phyloP scores from a whole-genome alignment of 179 eudicot genomes.

The Amaranthus tricolor region DNA sequence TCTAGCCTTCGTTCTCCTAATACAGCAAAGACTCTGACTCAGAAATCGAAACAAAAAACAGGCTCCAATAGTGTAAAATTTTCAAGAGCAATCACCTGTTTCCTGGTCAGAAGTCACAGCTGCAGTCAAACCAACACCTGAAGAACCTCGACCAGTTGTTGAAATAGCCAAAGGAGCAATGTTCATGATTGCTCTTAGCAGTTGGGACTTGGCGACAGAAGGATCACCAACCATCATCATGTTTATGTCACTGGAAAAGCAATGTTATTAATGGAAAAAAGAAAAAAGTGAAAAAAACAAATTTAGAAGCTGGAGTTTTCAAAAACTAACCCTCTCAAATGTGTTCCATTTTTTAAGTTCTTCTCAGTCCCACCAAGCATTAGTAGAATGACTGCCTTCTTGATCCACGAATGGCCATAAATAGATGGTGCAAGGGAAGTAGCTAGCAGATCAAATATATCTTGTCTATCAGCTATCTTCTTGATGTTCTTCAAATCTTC shows the following conservation, averaged over 20 bases:
- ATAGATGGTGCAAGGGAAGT: slow-evolving; percentile 97
- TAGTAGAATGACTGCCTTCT: slow-evolving; percentile 85
- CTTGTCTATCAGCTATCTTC: slow-evolving; percentile 77
- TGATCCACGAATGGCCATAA: slow-evolving; percentile 95
- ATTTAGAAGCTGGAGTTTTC: neutral
- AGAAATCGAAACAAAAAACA: slow-evolving; percentile 4
- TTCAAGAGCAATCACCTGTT: slow-evolving; percentile 55
- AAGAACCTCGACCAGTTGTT: slow-evolving; percentile 96
- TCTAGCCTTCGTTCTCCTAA: slow-evolving; percentile 97
- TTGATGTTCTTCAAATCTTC: slow-evolving; percentile 75
- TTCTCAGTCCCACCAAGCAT: slow-evolving; percentile 98
- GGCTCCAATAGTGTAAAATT: neutral
- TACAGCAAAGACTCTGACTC: neutral
- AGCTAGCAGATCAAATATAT: slow-evolving; percentile 73
- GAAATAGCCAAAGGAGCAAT: slow-evolving; percentile 99
- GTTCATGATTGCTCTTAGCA: slow-evolving; percentile 95
- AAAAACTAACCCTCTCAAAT: slow-evolving; percentile 79
- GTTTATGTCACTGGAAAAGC: slow-evolving; percentile 70
- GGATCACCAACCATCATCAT: slow-evolving; percentile 99
- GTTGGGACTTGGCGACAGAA: slow-evolving; percentile 98
- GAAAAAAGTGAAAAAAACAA: neutral
- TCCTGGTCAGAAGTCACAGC: slow-evolving; percentile 99
- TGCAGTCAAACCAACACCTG: slow-evolving; percentile 99
- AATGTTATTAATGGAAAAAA: neutral
- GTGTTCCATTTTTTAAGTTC: slow-evolving; percentile 97